Evolutionary conservation across 495 filamentous ascomycete genomes (phyloP), one percentile per base, ranked within the genome.

Genomic region (Neurospora terricola): DNA sequence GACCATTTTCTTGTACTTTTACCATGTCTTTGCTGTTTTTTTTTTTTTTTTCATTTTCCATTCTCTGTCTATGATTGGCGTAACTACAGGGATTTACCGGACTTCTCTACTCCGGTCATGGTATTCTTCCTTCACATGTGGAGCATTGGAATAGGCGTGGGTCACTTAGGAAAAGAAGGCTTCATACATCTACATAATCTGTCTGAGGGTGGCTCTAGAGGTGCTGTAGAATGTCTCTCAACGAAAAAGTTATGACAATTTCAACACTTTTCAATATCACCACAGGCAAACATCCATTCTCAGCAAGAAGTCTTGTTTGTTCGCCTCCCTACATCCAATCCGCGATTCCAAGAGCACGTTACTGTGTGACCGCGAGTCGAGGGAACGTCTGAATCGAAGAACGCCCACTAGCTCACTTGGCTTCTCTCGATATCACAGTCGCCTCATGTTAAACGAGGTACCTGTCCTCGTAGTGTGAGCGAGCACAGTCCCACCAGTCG

Each of bases 141-240:
- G 72, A 74, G 72, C 72, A 74, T 74, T 37, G 72, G 72, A 71
- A 71, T 42, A 70, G 72, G 70, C 70, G 72, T 30, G 62, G 37
- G 69, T n/a, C 69, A 71, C 39, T 37, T 38, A 71, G 10, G 54
- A 66, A 66, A 66, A 66, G 54, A 74, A 71, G 69, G 72, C 69
- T 71, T 71, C 37, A 59, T 42, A 30, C 54, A 74, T 71, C 69
- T 72, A 73, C 72, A 74, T 72, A 72, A 74, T 74, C 38, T 48
- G 45, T 69, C 38, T 39, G 38, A 69, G 16, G 23, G 73, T 40
- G 38, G 73, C 39, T 72, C 48, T 42, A 62, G 54, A 36, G 69
- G 70, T 38, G 48, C 30, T 72, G 73, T 74, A 74, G 16, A 74
- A 69, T 72, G 62, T 39, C 40, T 36, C 71, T 66, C 54, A 73